A percentile compares a stretch with the other conserved stretches of the same genome.
Evolutionary conservation across 495 filamentous ascomycete species (phyloP).

Genomic region (Penicillium cosmopolitanum): DNA sequence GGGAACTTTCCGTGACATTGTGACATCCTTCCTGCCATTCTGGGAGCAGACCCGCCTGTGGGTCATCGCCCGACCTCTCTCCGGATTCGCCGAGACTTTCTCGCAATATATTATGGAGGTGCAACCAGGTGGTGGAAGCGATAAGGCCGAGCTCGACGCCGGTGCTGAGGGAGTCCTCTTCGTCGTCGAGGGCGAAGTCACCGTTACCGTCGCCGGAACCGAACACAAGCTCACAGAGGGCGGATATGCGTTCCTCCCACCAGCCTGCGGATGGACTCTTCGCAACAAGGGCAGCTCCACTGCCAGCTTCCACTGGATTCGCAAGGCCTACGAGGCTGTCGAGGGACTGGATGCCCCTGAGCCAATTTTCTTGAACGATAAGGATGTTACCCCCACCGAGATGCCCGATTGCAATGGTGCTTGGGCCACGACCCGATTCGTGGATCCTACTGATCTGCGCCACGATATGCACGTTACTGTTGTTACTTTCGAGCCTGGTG

Average conservation of each 20-base stretch:
- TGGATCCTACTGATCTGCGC: conserved; percentile 31
- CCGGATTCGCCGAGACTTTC: conserved; percentile 33
- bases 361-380: conserved; percentile 32
- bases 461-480: conserved; percentile 36
- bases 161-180: conserved; percentile 27
- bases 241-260: conserved; percentile 30
- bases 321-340: conserved; percentile 30
- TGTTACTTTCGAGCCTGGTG: conserved; percentile 32
- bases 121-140: conserved; percentile 28
- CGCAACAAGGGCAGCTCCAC: conserved; percentile 24
- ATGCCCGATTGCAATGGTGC: conserved; percentile 32
- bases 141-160: conserved; percentile 26
- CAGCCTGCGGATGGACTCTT: conserved; percentile 30
- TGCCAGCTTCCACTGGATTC: conserved; percentile 34
- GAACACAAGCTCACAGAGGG: conserved; percentile 28
- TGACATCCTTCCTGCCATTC: conserved; percentile 33
- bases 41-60: conserved; percentile 33
- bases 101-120: conserved; percentile 38
- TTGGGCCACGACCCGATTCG: conserved; percentile 33
- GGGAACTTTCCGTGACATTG: conserved; percentile 31
- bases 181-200: conserved; percentile 31
- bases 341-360: conserved; percentile 27
- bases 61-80: conserved; percentile 33
- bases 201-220: conserved; percentile 20
- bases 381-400: conserved; percentile 25